Evolutionary conservation across 805 yeast genomes (phyloP), one percentile per base, ranked within the genome.

Genomic region (Yarrowia sp.): DNA sequence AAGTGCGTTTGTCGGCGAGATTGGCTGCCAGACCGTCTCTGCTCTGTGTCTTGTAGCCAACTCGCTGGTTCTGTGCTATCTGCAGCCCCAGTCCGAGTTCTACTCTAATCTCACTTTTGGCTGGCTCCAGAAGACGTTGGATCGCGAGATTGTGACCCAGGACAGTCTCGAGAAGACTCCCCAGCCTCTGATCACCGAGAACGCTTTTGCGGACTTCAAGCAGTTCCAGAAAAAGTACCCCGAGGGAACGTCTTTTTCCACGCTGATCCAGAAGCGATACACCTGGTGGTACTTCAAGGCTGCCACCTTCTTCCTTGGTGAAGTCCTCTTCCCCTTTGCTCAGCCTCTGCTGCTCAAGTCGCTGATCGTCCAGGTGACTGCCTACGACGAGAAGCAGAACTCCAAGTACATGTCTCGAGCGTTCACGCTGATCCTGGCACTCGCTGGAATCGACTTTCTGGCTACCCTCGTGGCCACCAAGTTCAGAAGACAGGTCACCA

Each of bases 391-490:
- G 21, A 13, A 38, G 18, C 36, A 29, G 2, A 66, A 70, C 35
- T 70, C 74, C 38, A 25, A 68, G 35, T 94, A 96, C 6, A 74
- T 88, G 27, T 80, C 90, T 1, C 81, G 78, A 68, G 96, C 96
- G 29, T 82, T 86, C 64, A 82, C 86, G 84, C 84, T 90, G 69
- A 87, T 91, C 0, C 68, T 81, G 2, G 81, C 83, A 1, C 89
- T 90, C 94, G 89, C 90, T 69, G 69, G 82, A 5, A 83, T 86
- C 4, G 86, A 94, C 12, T 80, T 88, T 18, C 68, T 82, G 16
- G 94, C 88, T 75, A 88, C 96, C 4, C 83, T 85, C 1, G 80
- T 83, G 62, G 78, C 87, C 65, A 94, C 90, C 68, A 96, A 88
- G 73, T 88, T 88, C 71, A 5, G 58, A 24, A n/a, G 58, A 24